Base-by-base conservation (phyloP, 2,329 filamentous ascomycete genomes). In the Stachybotrys echinatus region DNA sequence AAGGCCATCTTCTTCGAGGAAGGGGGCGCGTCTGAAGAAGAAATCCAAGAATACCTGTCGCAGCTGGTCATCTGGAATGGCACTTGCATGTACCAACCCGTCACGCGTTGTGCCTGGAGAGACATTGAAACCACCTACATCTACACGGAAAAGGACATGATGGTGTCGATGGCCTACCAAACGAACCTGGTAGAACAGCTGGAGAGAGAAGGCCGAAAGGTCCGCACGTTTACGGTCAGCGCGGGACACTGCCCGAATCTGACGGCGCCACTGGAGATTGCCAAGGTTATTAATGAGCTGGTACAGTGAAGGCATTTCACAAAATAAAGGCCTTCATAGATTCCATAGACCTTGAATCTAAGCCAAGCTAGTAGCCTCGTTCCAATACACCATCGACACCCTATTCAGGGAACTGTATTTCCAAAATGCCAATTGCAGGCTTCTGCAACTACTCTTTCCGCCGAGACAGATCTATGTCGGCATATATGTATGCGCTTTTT, bases 201-300 rank as follows among this genome's bases (percentile, higher is more conserved):
- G 17, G 44, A 46, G n/a, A 23, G 37, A n/a, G 12, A 46, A 19
- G 44, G 23, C 10, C 23, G 23, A 12, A n/a, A 46, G 7, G 44
- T 46, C 44, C 23, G 31, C n/a, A 46, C 44, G 8, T 46, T 34
- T 37, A 18, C 34, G 20, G 12, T 46, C 4, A 14, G 5, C 37
- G 23, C 42, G 17, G 48, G 48, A 22, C 48, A 49, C 22, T 49
- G 40, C 23, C 48, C 48, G 4, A 40, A 49, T 19, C 22, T 49
- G 19, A 49, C 48, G n/a, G 48, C n/a, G n/a, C 48, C 42, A 40
- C 27, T 5, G 18, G 44, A 21, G 48, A 5, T 49, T 12, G 48
- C 45, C 23, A 14, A 45, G 5, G 23, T 49, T 21, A 45, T 49
- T 39, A n/a, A 27, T 2, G 44, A 39, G 23, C 18, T 6, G 12